Base-by-base conservation (phyloP, 2,329 filamentous ascomycete species). In the Aschersonia sp. region DNA sequence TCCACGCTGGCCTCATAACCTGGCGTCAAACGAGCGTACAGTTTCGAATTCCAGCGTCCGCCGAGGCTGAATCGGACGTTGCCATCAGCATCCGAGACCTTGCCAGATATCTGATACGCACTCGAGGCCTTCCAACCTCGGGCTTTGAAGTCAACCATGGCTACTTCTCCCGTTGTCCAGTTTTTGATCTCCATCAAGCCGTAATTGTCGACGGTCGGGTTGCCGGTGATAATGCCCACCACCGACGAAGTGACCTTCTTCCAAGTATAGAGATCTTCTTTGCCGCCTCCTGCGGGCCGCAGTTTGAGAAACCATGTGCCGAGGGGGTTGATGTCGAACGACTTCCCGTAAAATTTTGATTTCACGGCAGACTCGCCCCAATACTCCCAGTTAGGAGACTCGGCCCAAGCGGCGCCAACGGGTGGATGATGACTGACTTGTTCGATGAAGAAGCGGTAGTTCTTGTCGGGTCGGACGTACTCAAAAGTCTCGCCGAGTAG, bases 381-480 rank as follows among this genome's bases (percentile, higher is more conserved):
- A 70, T 98, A 98, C 48, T 91, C 91, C 92, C 92, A 98, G 57
- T 85, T 87, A 10, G 89, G 80, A 4, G 87, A 84, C 65, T 98
- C 92, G 6, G 91, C 91, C 73, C 85, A 92, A 0, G 89, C 89
- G 20, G 94, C 92, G 54, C 92, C 89, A 57, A 98, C 77, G 0
- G 92, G 92, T 31, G 92, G 92, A 65, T 98, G 92, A 63, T 98
- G 92, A 67, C 88, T 94, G 58, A 98, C 91, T 70, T 98, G 92
- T 65, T 98, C 92, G 51, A 95, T 88, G 68, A 97, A 94, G 75
- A 97, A 97, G 54, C 92, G 87, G 69, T 95, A 98, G 50, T 91
- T 89, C 65, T 96, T 95, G 68, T 98, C 92, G 0, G 92, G 91
- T 49, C 92, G 76, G 38, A 84, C 89, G 59, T 98, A 97, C 63